Evolutionary conservation across 1,139 yeast species (phyloP), one percentile per base, ranked within the genome.

Genomic region (Geotrichum cucujoidarum): DNA sequence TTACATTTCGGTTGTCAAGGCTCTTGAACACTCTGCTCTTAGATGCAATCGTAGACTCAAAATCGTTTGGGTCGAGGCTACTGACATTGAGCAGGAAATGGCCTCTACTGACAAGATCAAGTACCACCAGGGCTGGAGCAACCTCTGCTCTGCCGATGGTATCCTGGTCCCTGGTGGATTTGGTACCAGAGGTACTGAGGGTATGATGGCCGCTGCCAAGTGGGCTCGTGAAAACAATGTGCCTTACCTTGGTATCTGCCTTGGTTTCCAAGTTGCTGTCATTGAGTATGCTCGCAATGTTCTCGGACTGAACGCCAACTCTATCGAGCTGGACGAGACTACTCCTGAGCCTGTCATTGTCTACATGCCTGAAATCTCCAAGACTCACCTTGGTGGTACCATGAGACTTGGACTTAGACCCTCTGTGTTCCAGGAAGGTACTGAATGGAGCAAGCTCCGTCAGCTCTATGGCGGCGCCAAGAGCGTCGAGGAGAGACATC

Each of bases 101-200:
- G 81, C 81, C 64, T 71, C 70, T 33, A 63, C 71, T 39, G 78
- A 82, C 61, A 84, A 89, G 70, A 80, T 83, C 50, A 78, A 80
- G 60, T 90, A 85, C 73, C 96, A 92, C 69, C 83, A 84, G 65
- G 96, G 97, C 49, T 94, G 98, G 99, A 94, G 88, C 62, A 75
- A 77, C 59, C 82, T 94, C 57, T 88, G 96, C 66, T 81, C 86
- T 61, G 96, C 98, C 21, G 96, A 94, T 67, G 98, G 98, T 69
- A 86, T 94, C 56, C 77, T 94, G 55, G 96, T 94, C 51, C 98
- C 99, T 36, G 99, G 99, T 63, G 99, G 99, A 1, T 94, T 94
- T 64, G 99, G 99, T 54, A 72, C 81, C 48, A 83, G 98, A 69
- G 99, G 99, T 70, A 88, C 89, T 54, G 97, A 92, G 72, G 98